These are phyloP conservation scores for Sordaria brevicollis DNA, from an alignment of 495 filamentous ascomycete genomes.

Conservation along the genomic window DNA sequence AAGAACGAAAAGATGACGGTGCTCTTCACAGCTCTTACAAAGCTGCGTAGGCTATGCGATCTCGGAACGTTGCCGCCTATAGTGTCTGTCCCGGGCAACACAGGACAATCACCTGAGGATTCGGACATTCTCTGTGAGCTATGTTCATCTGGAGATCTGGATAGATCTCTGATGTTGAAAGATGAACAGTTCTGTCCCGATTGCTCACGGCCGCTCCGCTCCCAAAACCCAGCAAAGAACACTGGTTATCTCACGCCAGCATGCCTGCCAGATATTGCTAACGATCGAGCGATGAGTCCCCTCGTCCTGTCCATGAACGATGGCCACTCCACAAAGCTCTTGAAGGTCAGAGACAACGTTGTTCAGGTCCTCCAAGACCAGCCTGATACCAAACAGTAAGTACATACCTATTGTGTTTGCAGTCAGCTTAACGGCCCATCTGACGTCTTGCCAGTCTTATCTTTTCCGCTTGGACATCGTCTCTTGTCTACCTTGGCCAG, in stretches of 20 bases:
- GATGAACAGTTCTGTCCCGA: background rate
- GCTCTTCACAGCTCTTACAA: background rate
- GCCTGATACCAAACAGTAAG: background rate
- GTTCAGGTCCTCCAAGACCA: background rate
- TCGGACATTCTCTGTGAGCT: background rate
- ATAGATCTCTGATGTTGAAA: background rate
- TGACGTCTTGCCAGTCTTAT: background rate
- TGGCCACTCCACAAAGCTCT: background rate
- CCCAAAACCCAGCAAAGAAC: background rate
- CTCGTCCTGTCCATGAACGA: background rate
- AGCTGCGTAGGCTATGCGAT: slow-evolving; percentile 1
- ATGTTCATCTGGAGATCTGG: background rate
- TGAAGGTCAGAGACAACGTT: background rate
- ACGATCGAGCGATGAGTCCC: background rate
- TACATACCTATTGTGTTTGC: too few species aligned
- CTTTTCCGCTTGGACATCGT: background rate
- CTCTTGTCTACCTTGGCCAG: background rate
- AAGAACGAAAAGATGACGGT: background rate
- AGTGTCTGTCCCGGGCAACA: background rate
- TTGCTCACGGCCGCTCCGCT: background rate
- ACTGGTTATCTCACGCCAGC: background rate
- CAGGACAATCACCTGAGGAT: background rate
- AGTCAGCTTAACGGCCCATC: background rate
- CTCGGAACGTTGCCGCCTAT: background rate
- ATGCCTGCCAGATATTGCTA: background rate